Evolutionary conservation across 1,284 basidiomycete species (phyloP), one percentile per base, ranked within the genome.

Genomic region (Trichosporon ovoides): DNA sequence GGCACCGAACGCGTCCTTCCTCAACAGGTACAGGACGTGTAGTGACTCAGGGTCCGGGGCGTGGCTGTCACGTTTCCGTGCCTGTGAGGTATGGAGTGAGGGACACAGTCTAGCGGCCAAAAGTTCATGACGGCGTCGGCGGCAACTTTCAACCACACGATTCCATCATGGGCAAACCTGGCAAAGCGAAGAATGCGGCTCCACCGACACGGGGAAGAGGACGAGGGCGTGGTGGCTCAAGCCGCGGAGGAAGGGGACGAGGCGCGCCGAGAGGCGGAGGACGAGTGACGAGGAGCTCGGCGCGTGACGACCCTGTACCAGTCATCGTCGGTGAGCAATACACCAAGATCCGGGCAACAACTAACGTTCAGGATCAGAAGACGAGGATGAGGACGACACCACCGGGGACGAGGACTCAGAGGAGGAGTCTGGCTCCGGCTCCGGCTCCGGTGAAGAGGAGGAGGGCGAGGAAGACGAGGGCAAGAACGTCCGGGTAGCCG

Each of bases 401-500:
- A 35, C 48, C 7, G 40, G 28, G 11, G 49, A 48, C 12, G 58
- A 57, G 13, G 46, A 38, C 46, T 31, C 34, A 0, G 49, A 18
- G 20, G 19, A 28, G 24, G 53, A 36, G 0, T 50, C 57, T 11
- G 24, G 22, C 2, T 52, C 56, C 22, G 58, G 51, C 10, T 69
- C 68, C 13, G 68, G 66, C 5, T 53, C 72, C 13, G 79, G 73
- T 3, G 67, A 69, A 16, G 64, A 60, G 11, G 68, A 68, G 6
- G 67, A 75, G 6, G 67, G 66, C 9, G 68, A 69, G 24, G 60
- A 60, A 31, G n/a, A n/a, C n/a, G n/a, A n/a, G n/a, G n/a, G n/a
- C n/a, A 64, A 66, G 28, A 56, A 65, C 18, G 58, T 70, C 20
- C 68, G 67, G 38, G 86, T 88, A 22, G 81, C 80, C 11, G 83